Conservation (phyloP, 1,139 yeast species). For the Hyphopichia wangnamkhiaoensis region DNA sequence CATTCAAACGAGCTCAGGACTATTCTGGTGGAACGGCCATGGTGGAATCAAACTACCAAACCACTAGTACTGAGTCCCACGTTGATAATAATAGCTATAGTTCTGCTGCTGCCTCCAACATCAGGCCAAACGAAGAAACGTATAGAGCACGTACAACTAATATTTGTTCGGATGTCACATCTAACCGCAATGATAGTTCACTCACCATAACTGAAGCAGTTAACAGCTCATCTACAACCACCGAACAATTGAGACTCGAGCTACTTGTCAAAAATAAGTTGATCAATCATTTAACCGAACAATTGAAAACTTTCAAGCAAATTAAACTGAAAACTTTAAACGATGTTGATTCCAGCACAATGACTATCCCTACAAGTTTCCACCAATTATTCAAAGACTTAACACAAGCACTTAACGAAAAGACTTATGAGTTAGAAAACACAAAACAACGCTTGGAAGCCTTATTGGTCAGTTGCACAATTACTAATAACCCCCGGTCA, state of each 20-base stretch:
- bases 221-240: neutral
- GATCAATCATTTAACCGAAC: constrained; percentile 36
- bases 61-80: no score
- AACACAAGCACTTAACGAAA: constrained; percentile 50
- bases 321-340: constrained; percentile 12
- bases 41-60: no score
- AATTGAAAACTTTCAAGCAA: constrained; percentile 20
- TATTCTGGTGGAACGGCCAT: neutral
- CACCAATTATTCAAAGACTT: constrained; percentile 51
- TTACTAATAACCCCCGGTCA: constrained; percentile 15
- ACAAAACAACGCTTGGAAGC: constrained; percentile 66
- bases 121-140: no score
- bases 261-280: constrained; percentile 36
- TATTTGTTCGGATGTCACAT: neutral
- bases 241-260: constrained; percentile 31
- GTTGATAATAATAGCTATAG: neutral
- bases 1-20: neutral
- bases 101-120: neutral
- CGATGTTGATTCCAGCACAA: constrained; percentile 4
- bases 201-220: neutral
- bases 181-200: no score
- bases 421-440: constrained; percentile 57
- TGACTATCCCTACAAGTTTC: constrained; percentile 41
- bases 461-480: constrained; percentile 39
- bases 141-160: neutral